These are phyloP conservation scores for Lathyrus oleraceus DNA, from an alignment of 306 rosid genomes.

Conservation along the genomic window DNA sequence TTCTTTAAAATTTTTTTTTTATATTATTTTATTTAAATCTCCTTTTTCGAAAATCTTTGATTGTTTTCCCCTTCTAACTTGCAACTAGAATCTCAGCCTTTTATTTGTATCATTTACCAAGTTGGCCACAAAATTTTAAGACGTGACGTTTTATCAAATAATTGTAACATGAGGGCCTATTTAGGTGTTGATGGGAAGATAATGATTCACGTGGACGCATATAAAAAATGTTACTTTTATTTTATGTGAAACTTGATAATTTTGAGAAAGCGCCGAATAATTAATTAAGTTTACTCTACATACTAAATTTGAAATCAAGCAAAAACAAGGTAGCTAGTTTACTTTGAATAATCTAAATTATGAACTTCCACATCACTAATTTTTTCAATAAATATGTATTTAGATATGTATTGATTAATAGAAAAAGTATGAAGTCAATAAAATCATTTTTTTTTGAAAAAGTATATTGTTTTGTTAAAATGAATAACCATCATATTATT, in stretches of 20 bases:
- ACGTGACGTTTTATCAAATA: not conserved
- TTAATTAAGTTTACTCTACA: slow-evolving; percentile 15
- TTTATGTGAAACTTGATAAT: slow-evolving; percentile 18
- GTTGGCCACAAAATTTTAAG: not conserved
- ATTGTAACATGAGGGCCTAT: slow-evolving; percentile 2
- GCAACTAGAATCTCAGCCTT: no score
- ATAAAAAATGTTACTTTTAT: not conserved
- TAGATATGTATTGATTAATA: no score
- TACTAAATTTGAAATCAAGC: slow-evolving; percentile 1
- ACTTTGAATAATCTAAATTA: slow-evolving; percentile 24
- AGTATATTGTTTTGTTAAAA: no score
- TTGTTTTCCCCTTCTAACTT: no score
- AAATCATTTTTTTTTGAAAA: no score
- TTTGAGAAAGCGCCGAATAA: slow-evolving; percentile 9
- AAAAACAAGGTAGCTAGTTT: slow-evolving; percentile 20
- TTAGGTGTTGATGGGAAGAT: not conserved
- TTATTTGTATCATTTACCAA: no score
- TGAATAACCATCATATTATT: no score
- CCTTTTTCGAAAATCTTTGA: no score
- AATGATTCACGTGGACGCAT: not conserved
- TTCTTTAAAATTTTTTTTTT: no score
- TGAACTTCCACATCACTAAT: slow-evolving; percentile 3
- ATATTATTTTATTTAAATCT: no score
- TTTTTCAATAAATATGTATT: no score
- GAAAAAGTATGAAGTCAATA: no score